Evolutionary conservation across 257 asterid species (phyloP), one percentile per base, ranked within the genome.

Genomic region (Linderniella brevidens): DNA sequence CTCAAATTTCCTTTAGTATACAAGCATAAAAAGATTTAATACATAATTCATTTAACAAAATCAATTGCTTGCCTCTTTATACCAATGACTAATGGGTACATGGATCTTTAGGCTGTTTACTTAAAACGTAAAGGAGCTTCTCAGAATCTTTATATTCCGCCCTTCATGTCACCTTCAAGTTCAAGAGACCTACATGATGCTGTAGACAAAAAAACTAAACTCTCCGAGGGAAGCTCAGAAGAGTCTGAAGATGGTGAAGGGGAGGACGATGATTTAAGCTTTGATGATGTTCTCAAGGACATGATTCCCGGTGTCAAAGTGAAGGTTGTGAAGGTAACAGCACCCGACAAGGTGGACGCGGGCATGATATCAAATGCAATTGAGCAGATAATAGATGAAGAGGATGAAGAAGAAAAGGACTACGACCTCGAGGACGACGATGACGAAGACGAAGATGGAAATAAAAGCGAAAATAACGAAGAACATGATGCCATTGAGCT

Each of bases 251-350:
- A 82, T 56, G 57, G 64, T 52, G 94, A 77, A 46, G 93, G 78
- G 57, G 56, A 39, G 66, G 93, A 80, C 46, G 95, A 80, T 48
- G 93, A 78, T 64, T 63, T 70, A 53, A 71, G 76, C 67, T 70
- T 76, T 45, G 87, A 81, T 60, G 77, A 67, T 64, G 76, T 73
- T 55, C 61, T 88, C 71, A 70, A 63, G 32, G 93, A 88, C 77
- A 72, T 88, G 84, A 84, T 84, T 65, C 95, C 96, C 63, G 95
- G 94, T 49, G 79, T 77, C 72, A 76, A 78, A 73, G 92, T 88
- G 60, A 84, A 81, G 76, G 93, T 88, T 58, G 70, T 84, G 68
- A 77, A 80, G 62, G 90, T 79, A 57, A 78, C 87, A 53, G 50
- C 79, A 36, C 93, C 95, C 4, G 76, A 67, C 60, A 80, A 80